Evolutionary conservation across 345 rosid species (phyloP).

Genomic region (Brassica cretica): DNA sequence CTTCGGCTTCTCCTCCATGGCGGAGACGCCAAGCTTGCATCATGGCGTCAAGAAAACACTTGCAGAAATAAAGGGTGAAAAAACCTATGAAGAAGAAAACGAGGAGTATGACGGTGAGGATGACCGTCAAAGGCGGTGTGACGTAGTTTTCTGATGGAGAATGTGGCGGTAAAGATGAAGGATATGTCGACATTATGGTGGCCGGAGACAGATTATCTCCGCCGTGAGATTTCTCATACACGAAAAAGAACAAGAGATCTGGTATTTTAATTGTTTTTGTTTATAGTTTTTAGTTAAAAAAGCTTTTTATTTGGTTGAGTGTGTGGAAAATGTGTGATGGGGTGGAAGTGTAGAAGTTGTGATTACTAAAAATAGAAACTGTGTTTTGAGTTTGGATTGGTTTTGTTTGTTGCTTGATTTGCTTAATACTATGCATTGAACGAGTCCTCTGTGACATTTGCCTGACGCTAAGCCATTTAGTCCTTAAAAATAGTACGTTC

Average conservation of each 20-base stretch:
- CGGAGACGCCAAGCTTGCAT: conserved; percentile 45
- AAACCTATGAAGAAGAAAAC: conserved; percentile 65
- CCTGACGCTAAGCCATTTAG: conserved; percentile 16
- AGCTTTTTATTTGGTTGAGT: neutral
- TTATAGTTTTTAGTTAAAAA: conserved; percentile 1
- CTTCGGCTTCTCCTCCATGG: conserved; percentile 30
- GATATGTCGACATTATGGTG: conserved; percentile 48
- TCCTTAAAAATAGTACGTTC: conserved; percentile 24
- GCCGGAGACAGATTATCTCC: conserved; percentile 56
- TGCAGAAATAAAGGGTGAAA: conserved; percentile 62
- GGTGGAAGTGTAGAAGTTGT: neutral
- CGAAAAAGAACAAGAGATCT: neutral
- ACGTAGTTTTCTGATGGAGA: conserved; percentile 5
- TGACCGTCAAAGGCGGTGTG: conserved; percentile 52
- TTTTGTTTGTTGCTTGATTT: conserved; percentile 1
- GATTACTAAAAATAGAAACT: conserved; percentile 33
- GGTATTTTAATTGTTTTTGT: neutral
- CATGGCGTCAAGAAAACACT: conserved; percentile 55
- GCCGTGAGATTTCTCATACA: conserved; percentile 51
- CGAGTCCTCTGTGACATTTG: conserved; percentile 38
- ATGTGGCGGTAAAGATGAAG: conserved; percentile 15
- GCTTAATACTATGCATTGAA: conserved; percentile 31
- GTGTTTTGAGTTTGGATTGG: conserved; percentile 16
- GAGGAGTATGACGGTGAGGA: conserved; percentile 58
- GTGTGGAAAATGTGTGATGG: conserved; percentile 9